Base-by-base conservation (phyloP, 2,329 filamentous ascomycete genomes). In the Diaporthe helianthi region DNA sequence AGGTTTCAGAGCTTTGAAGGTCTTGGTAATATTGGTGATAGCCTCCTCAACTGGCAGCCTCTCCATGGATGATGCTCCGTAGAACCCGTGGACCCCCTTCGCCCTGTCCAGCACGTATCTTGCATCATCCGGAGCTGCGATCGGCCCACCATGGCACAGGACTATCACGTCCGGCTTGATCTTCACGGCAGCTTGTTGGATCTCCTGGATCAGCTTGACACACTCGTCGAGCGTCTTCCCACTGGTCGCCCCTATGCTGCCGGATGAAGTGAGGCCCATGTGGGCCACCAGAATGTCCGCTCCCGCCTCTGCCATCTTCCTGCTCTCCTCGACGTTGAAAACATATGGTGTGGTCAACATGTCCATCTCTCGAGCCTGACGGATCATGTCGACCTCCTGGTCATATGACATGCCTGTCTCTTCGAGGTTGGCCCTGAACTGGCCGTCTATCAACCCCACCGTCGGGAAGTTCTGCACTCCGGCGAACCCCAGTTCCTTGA, bases 381-480 rank as follows among this genome's bases (percentile, higher is more conserved):
- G 81, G 54, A 93, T 84, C 84, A 92, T 87, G 63, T 89, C 88
- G 2, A 93, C 90, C 75, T 93, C 90, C 9, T 84, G 79, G 19
- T 84, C 85, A 74, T 89, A 93, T 1, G 87, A 86, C 89, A 93
- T 93, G 10, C 87, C 90, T 1, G 90, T 92, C 77, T 92, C 90
- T 75, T 93, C 91, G 1, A 93, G 82, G 72, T 90, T 89, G 26
- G 83, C 83, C 15, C 91, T 84, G 76, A 93, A 92, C 15, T 83
- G 83, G 1, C 89, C 90, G 76, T 93, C 90, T 44, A 92, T 89
- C 26, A 93, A 80, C 0, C 90, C 90, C 1, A 92, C 90, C 0
- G 90, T 92, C 1, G 90, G 90, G 76, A 93, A 93, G 74, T 93
- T 93, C 77, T 93, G 90, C 17, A 92, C 84, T 1, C 91, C 91